These are phyloP conservation scores for Cryptococcus maquisensis DNA, from an alignment of 1,284 basidiomycete species.

Conservation along the genomic window DNA sequence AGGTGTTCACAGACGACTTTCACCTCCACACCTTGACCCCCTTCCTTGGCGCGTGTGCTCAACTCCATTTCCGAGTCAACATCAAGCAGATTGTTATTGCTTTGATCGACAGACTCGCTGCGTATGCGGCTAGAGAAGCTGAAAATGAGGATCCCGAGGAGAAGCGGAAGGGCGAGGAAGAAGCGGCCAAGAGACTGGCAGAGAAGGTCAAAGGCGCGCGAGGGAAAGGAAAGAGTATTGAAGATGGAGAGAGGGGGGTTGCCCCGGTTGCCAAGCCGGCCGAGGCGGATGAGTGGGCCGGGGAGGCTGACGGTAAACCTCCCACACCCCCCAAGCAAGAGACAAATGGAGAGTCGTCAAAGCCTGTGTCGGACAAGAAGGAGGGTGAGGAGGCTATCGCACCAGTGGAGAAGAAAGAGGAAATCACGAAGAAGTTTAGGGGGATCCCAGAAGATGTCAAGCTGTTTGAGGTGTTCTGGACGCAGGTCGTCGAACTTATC, in stretches of 20 bases:
- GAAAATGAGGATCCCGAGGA: slow-evolving; percentile 91
- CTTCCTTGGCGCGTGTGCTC: slow-evolving; percentile 88
- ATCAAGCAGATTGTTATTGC: slow-evolving; percentile 96
- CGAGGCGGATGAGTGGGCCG: slow-evolving; percentile 39
- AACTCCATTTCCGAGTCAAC: slow-evolving; percentile 90
- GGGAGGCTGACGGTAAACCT: slow-evolving; percentile 13
- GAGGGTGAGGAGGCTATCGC: slow-evolving; percentile 6
- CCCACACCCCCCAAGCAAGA: slow-evolving; percentile 8
- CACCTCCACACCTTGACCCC: slow-evolving; percentile 86
- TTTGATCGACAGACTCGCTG: slow-evolving; percentile 87
- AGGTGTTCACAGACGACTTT: slow-evolving; percentile 96
- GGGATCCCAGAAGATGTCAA: slow-evolving; percentile 89
- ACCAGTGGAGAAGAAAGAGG: slow-evolving; percentile 18
- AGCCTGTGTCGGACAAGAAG: slow-evolving; percentile 16
- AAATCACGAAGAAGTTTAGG: slow-evolving; percentile 58
- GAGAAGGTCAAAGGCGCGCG: slow-evolving; percentile 65
- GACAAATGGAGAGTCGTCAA: slow-evolving; percentile 8
- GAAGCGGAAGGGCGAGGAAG: slow-evolving; percentile 82
- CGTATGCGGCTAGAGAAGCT: slow-evolving; percentile 87
- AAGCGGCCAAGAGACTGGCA: slow-evolving; percentile 74
- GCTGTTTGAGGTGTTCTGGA: slow-evolving; percentile 95
- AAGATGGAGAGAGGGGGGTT: slow-evolving; percentile 24
- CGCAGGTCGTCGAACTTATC: slow-evolving; percentile 93
- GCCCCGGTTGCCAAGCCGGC: slow-evolving; percentile 25
- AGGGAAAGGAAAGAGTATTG: slow-evolving; percentile 50